These are phyloP conservation scores for Fusarium sp. DNA, from an alignment of 2,329 filamentous ascomycete species.

Conservation along the genomic window DNA sequence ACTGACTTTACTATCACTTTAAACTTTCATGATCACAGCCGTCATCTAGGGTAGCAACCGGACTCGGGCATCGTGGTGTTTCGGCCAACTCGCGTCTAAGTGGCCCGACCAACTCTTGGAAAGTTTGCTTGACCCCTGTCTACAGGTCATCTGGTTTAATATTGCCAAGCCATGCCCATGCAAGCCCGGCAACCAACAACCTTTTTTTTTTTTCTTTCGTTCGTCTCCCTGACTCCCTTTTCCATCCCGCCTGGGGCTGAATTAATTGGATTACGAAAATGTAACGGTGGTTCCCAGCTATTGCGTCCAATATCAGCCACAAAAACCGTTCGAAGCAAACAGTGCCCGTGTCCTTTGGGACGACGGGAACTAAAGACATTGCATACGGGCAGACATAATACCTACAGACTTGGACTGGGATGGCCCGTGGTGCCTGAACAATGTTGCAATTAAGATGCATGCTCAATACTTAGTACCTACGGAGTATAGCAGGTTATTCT, in stretches of 20 bases:
- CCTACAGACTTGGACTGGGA: background rate
- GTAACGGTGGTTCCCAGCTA: conserved; percentile 21
- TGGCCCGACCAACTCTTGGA: conserved; percentile 23
- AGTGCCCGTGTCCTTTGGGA: conserved; percentile 5
- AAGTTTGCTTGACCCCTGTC: conserved; percentile 24
- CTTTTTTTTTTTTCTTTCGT: background rate
- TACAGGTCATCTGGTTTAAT: conserved; percentile 21
- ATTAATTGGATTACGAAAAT: conserved; percentile 19
- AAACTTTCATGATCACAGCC: conserved; percentile 2
- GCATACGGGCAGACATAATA: background rate
- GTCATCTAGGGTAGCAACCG: conserved; percentile 34
- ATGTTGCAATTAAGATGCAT: conserved; percentile 15
- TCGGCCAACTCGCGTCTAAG: conserved; percentile 28
- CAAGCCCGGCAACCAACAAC: conserved; percentile 17
- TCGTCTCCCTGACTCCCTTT: conserved; percentile 1
- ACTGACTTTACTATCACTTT: background rate
- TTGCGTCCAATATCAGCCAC: conserved; percentile 11
- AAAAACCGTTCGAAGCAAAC: background rate
- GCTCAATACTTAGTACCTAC: background rate
- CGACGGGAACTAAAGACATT: conserved; percentile 22
- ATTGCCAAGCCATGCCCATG: conserved; percentile 17
- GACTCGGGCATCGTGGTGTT: conserved; percentile 19
- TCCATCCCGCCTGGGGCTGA: conserved; percentile 1
- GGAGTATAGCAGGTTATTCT: conserved; percentile 12
- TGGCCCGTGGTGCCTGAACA: background rate